Evolutionary conservation across 805 yeast species (phyloP), one percentile per base, ranked within the genome.

Genomic region (Metschnikowia lunata): DNA sequence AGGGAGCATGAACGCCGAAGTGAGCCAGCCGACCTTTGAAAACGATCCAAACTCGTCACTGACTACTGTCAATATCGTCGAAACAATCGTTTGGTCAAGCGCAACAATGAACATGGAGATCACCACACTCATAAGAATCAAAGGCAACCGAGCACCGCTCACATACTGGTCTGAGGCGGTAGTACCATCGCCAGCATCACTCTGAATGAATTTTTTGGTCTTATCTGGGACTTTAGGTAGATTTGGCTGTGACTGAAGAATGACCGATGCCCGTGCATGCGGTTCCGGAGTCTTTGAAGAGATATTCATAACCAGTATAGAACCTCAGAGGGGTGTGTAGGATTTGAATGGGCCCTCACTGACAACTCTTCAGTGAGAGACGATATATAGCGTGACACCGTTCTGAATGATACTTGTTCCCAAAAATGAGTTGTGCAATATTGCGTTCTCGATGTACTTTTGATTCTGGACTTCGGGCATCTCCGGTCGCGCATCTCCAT

Each of bases 51-150:
- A 80, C 47, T 76, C 62, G 40, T 63, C 61, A 7, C 82, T 78
- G 2, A 81, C 76, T 1, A 61, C 64, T 13, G 78, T 70, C 38
- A 80, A 61, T 10, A 78, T 62, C 1, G 84, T 75, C 8, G 75
- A 54, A 2, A 76, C 75, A 45, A 81, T 80, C n/a, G 83, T 79
- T 50, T 76, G 80, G 56, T 81, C 86, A 34, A 81, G 59, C 0
- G 84, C 83, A 12, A 69, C 60, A 31, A 69, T 52, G 48, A 69
- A 69, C 36, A 69, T 55, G 8, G 59, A 44, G 4, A 60, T 54
- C 14, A 66, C 62, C 39, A 67, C 58, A 42, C 67, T 59, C 10
- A 53, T 28, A 7, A 67, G 45, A 0, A 67, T 60, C 2, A 64
- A 36, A 1, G 39, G 39, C n/a, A 69, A 51, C 26, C 46, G 55